Evolutionary conservation across 805 yeast genomes (phyloP).

Genomic region (Kuraishia borneana): DNA sequence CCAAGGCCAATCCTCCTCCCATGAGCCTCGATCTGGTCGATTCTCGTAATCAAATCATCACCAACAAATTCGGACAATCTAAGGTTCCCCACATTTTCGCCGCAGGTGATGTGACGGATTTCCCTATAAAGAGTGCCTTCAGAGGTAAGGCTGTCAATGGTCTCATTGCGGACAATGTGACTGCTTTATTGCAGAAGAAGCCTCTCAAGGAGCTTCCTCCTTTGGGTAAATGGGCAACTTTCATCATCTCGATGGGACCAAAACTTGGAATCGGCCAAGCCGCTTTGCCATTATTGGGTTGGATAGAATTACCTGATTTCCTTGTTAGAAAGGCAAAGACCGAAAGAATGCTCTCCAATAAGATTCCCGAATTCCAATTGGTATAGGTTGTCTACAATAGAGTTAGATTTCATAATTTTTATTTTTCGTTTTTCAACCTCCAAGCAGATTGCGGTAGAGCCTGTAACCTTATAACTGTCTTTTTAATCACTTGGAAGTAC

Average conservation of each 20-base stretch:
- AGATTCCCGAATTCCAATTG: neutral
- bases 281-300: constrained; percentile 11
- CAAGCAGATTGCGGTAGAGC: constrained; percentile 63
- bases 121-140: constrained; percentile 4
- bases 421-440: constrained; percentile 35
- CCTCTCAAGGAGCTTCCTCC: neutral
- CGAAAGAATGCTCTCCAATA: constrained; percentile 7
- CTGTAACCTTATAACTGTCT: constrained; percentile 56
- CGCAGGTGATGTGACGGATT: constrained; percentile 3
- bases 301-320: constrained; percentile 10
- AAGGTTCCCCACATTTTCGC: constrained; percentile 5
- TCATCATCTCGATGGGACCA: constrained; percentile 14
- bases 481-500: constrained; percentile 55
- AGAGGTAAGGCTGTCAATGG: constrained; percentile 7
- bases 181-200: neutral
- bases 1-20: constrained; percentile 2
- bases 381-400: neutral
- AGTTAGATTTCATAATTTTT: neutral
- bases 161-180: constrained; percentile 10
- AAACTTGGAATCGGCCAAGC: constrained; percentile 15
- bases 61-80: constrained; percentile 9
- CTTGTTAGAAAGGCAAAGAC: constrained; percentile 9
- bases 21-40: constrained; percentile 4
- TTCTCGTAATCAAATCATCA: constrained; percentile 5
- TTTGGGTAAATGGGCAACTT: neutral